Evolutionary conservation across 257 asterid genomes (phyloP), one percentile per base, ranked within the genome.

Genomic region (Lantana camara): DNA sequence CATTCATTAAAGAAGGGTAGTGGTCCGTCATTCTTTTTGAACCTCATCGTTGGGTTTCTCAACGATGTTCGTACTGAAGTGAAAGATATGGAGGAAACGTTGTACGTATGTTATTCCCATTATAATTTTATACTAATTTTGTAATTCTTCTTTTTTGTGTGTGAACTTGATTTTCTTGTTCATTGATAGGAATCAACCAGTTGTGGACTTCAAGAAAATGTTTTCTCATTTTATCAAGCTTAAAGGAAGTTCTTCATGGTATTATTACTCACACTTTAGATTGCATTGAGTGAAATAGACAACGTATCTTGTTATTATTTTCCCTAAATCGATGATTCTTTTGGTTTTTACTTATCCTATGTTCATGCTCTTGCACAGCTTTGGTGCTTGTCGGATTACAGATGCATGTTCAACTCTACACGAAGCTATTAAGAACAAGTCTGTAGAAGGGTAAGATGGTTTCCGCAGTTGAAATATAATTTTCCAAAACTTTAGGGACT

Each of bases 241-340:
- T 24, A 83, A 75, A 67, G 89, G 83, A 77, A 69, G 89, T 55
- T 77, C 85, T 19, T 70, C 75, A 23, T 75, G 89, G 85, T 82
- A 75, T 14, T 32, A 1, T 14, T 13, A 21, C 24, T 50, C 17
- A 19, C 24, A n/a, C 57, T 56, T 34, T 60, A 32, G 46, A 51
- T 50, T n/a, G 21, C 19, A 16, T 16, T 27, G 7, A 5, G 44
- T 65, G 63, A 37, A n/a, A 34, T 19, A 9, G 23, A 38, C 57
- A 50, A 21, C 10, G 14, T 32, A 6, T 13, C 7, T 35, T 37
- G 21, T 21, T 50, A 3, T 35, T 35, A 9, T 35, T 9, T 35
- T 35, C 1, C n/a, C 4, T 5, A 35, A 35, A 35, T 35, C 7
- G 8, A 35, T 35, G 11, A 4, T 35, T 30, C 40, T 50, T 64